Evolutionary conservation across 2,329 filamentous ascomycete genomes (phyloP), one percentile per base, ranked within the genome.

Genomic region (Paramyrothecium roridum): DNA sequence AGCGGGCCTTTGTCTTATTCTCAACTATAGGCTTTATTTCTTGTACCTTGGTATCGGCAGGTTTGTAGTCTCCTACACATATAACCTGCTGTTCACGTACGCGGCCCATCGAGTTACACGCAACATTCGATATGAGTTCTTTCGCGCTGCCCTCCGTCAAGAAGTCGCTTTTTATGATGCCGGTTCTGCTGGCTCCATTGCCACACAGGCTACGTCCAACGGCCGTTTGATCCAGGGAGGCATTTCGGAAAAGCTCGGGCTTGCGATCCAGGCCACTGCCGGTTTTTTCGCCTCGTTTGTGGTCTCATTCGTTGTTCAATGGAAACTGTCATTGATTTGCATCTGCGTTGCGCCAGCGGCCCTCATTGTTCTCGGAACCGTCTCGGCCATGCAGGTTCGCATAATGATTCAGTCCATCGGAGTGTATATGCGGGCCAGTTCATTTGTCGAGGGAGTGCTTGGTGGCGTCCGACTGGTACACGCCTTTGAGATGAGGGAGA

Each of bases 31-130:
- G 2, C 69, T 85, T 3, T 84, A 79, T 63, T 82, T 84, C 57
- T 70, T 84, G 33, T 84, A 83, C 58, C 70, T 85, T 17, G 83
- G 82, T 60, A 68, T 83, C 52, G 81, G 67, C 0, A 77, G 79
- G 30, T 79, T 84, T 56, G 63, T 67, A 21, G 63, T 79, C 10
- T 71, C 76, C 8, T 85, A 83, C 58, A 61, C 74, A 19, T 72
- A 74, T 59, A 70, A 69, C 23, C 62, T 66, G 3, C 64, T 70
- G 33, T 64, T 81, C 19, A 80, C 76, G 4, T 76, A 80, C 37
- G 71, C 76, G 3, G 78, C 78, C 2, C 76, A 76, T 52, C 70
- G 77, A 17, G 77, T 78, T 2, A 78, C 77, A 3, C 75, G 77
- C 53, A 76, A 69, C 49, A 64, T 75, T 26, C 69, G 81, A 4